Evolutionary conservation across 2,329 filamentous ascomycete genomes (phyloP), one percentile per base, ranked within the genome.

Genomic region (Trichoderma sp.): DNA sequence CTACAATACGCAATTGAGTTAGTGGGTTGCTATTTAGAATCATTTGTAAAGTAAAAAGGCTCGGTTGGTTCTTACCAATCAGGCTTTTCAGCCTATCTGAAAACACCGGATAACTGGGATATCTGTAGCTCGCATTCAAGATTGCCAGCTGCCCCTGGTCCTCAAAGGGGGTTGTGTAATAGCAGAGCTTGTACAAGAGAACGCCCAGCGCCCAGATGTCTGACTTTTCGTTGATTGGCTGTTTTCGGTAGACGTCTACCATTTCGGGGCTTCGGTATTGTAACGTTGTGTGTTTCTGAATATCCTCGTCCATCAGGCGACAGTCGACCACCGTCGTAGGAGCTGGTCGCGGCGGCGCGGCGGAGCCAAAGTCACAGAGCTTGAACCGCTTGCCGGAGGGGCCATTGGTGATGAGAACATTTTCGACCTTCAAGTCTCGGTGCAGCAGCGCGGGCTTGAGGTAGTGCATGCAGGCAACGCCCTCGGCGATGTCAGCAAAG

Each of bases 391-490:
- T 89, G 52, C 87, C 86, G n/a, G 86, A 85, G 13, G 87, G 87
- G 59, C 86, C 85, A 53, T 86, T 83, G 58, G 91, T 92, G 72
- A 99, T 99, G 68, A 99, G 86, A 55, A 99, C 94, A 77, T 99
- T 99, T 81, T 99, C 96, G 72, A 99, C 95, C 82, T 99, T 99
- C 72, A 99, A 83, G 80, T 99, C 96, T 72, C 96, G 89, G 80
- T 99, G 96, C 70, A 99, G 85, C 68, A 99, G 83, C 61, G 96
- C 90, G 5, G 96, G 96, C 81, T 96, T 96, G 60, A 99, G 89
- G 81, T 99, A 99, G 82, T 99, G 96, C 96, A 99, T 99, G 79
- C 94, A 97, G 35, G 96, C 96, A 56, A 99, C 94, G 47, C 96
- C 96, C 82, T 98, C 95, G 59, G 94, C 92, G 68, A 97, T 93